A percentile compares a stretch with the other conserved stretches of the same genome.
These are phyloP conservation scores for Phytophthora fragariaefolia DNA, from an alignment of 352 stramenopile species.

Conservation along the genomic window DNA sequence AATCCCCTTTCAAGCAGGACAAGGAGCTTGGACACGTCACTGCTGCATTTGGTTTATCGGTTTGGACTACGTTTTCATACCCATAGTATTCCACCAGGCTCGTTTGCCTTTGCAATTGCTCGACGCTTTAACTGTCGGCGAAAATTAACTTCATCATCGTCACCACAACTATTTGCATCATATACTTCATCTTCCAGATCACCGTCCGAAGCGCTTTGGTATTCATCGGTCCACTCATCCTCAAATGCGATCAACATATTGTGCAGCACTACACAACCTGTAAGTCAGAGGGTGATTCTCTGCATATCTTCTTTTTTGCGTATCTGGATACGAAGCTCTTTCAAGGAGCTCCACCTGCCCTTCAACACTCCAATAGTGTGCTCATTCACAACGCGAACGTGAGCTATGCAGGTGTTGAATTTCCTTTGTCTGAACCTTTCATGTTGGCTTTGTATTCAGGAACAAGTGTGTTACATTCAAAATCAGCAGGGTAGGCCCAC, in stretches of 20 bases:
- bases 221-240: constrained; percentile 3
- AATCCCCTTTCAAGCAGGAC: too few relatives aligned
- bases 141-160: constrained; percentile 14
- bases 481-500: constrained; percentile 20
- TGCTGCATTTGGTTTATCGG: too few relatives aligned
- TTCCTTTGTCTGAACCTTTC: constrained; percentile 10
- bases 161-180: too few relatives aligned
- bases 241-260: background rate
- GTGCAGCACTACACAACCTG: background rate
- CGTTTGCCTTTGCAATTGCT: background rate
- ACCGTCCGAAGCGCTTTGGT: constrained; percentile 2
- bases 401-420: constrained; percentile 19
- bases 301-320: constrained; percentile 8
- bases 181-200: constrained; percentile 8
- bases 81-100: constrained; percentile 5
- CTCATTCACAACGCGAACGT: constrained; percentile 28
- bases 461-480: constrained; percentile 1
- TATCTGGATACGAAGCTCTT: constrained; percentile 23
- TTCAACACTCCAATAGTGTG: constrained; percentile 35
- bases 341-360: constrained; percentile 26
- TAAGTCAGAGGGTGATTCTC: background rate
- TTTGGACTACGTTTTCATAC: too few relatives aligned
- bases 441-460: constrained; percentile 6
- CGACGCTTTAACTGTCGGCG: background rate
- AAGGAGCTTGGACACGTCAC: too few relatives aligned